phyloP scores from a whole-genome alignment of 2,329 filamentous ascomycete genomes.

The Fusarium nygamai region DNA sequence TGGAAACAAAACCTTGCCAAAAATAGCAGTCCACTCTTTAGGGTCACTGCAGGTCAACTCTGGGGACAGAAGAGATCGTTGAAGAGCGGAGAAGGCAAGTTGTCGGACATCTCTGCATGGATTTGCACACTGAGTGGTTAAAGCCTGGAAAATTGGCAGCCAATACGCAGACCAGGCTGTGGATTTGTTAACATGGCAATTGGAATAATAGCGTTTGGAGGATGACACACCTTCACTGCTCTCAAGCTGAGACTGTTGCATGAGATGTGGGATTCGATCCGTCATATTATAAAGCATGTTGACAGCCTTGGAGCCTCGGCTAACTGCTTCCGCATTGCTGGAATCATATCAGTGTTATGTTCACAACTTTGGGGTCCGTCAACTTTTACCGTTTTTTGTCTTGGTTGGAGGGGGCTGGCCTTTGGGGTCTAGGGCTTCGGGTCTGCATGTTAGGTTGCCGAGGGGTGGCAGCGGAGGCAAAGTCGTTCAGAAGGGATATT shows the following conservation, averaged over 20 bases:
- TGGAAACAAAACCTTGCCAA: constrained; percentile 92
- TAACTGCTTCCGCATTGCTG: constrained; percentile 65
- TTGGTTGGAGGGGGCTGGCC: constrained; percentile 43
- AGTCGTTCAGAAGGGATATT: constrained; percentile 85
- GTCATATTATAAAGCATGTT: constrained; percentile 85
- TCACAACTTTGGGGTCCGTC: background rate
- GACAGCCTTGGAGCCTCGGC: constrained; percentile 82
- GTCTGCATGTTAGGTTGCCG: constrained; percentile 76
- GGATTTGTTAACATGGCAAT: constrained; percentile 17
- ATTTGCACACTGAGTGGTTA: constrained; percentile 92
- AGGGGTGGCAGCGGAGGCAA: constrained; percentile 83
- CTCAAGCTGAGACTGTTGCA: constrained; percentile 93
- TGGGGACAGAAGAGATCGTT: constrained; percentile 85
- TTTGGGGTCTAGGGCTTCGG: constrained; percentile 61
- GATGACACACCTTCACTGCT: constrained; percentile 75
- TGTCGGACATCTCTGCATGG: constrained; percentile 93
- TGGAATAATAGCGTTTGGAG: background rate
- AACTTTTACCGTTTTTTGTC: constrained; percentile 40
- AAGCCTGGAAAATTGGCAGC: constrained; percentile 90
- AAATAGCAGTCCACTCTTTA: constrained; percentile 94
- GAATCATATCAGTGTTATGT: background rate
- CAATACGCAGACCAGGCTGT: constrained; percentile 96
- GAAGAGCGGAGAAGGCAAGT: constrained; percentile 85
- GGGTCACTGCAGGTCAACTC: constrained; percentile 86
- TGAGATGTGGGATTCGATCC: constrained; percentile 81